Evolutionary conservation across 192 early-diverging fungal genomes (phyloP).

Genomic region (Thamnidium elegans): DNA sequence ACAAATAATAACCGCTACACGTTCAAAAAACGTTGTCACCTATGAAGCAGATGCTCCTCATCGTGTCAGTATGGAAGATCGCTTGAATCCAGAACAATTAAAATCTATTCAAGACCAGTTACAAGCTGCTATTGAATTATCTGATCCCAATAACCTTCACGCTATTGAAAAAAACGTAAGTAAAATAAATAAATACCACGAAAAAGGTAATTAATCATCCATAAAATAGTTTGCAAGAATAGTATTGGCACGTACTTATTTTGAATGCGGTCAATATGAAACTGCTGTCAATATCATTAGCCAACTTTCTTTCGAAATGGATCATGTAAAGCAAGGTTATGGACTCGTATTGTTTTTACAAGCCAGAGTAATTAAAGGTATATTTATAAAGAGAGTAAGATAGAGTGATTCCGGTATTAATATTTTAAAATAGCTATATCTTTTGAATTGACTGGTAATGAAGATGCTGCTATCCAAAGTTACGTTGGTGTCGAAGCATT

Average conservation of each 20-base stretch:
- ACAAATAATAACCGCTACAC: constrained; percentile 15
- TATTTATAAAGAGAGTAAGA: neutral
- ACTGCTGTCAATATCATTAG: constrained; percentile 42
- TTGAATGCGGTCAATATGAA: constrained; percentile 49
- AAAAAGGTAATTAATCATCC: neutral
- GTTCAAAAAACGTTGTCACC: neutral
- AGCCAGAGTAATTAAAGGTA: constrained; percentile 59
- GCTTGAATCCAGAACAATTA: constrained; percentile 13
- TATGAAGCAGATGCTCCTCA: constrained; percentile 29
- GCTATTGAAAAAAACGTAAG: constrained; percentile 7
- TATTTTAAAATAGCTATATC: constrained; percentile 43
- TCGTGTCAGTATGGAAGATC: constrained; percentile 19
- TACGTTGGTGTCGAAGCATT: constrained; percentile 54
- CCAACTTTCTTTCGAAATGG: constrained; percentile 34
- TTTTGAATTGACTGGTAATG: constrained; percentile 42
- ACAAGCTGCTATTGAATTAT: constrained; percentile 7
- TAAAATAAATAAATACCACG: neutral
- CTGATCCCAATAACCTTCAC: neutral
- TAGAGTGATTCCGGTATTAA: neutral
- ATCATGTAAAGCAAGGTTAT: constrained; percentile 47
- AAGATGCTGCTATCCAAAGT: constrained; percentile 40
- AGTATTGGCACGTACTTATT: constrained; percentile 58
- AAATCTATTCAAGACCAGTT: constrained; percentile 25
- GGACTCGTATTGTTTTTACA: constrained; percentile 55
- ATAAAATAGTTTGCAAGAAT: constrained; percentile 40